Evolutionary conservation across 805 yeast species (phyloP).

Genomic region (Candida silvicultrix): DNA sequence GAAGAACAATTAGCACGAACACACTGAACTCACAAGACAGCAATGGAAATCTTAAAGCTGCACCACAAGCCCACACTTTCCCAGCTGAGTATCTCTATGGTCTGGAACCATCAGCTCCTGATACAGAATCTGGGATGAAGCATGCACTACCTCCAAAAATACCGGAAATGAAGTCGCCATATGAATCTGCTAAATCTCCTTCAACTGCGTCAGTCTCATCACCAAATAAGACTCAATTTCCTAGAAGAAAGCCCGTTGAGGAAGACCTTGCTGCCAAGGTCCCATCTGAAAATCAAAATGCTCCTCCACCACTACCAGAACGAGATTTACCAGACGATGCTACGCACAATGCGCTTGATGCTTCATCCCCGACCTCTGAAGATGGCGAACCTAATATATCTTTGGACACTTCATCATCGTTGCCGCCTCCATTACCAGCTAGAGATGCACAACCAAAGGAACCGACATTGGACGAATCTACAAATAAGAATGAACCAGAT

Average conservation of each 20-base stretch:
- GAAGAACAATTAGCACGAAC: conserved; percentile 1
- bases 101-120: conserved; percentile 10
- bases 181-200: not conserved
- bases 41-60: conserved; percentile 6
- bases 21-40: conserved; percentile 2
- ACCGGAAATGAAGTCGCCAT: conserved; percentile 19
- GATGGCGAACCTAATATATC: not conserved
- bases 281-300: not conserved
- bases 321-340: conserved; percentile 1
- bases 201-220: not conserved
- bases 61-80: conserved; percentile 23
- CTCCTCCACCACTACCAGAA: conserved; percentile 9
- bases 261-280: conserved; percentile 3
- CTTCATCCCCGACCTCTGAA: not conserved
- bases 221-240: conserved; percentile 5
- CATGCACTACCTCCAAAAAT: conserved; percentile 15
- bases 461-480: not conserved
- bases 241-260: conserved; percentile 17
- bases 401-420: not conserved
- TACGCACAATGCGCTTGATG: not conserved
- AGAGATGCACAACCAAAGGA: conserved; percentile 1
- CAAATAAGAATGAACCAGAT: not conserved
- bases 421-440: conserved; percentile 10
- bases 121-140: conserved; percentile 5
- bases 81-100: conserved; percentile 21